A percentile compares a stretch with the other conserved stretches of the same genome.
These are phyloP conservation scores for Macrolepiota fuliginosa DNA, from an alignment of 768 basidiomycete genomes.

Conservation along the genomic window DNA sequence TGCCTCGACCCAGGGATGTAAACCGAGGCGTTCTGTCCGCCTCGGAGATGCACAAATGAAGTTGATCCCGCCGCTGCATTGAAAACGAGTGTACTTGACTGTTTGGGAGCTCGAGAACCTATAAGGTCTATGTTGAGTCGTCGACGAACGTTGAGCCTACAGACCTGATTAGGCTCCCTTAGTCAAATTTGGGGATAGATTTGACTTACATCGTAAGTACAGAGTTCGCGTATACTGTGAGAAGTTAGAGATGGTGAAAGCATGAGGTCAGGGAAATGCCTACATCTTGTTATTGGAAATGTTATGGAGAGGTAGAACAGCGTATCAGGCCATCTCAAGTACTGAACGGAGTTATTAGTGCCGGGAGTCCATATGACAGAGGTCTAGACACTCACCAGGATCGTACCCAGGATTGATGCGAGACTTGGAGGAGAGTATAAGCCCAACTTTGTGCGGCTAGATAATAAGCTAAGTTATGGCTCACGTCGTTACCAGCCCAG, in stretches of 20 bases:
- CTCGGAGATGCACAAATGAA: not conserved
- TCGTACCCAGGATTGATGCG: conserved; percentile 26
- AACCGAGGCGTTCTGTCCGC: not conserved
- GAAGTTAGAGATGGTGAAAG: not conserved
- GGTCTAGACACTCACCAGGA: conserved; percentile 20
- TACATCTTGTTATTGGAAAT: conserved; percentile 29
- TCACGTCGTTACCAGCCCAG: conserved; percentile 30
- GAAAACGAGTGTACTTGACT: not conserved
- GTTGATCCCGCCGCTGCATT: not conserved
- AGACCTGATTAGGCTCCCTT: not conserved
- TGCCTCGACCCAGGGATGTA: not conserved
- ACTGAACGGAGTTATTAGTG: conserved; percentile 17
- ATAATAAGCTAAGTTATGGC: not conserved
- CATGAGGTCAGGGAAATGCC: conserved; percentile 10
- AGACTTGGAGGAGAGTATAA: conserved; percentile 18
- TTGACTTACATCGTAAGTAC: conserved; percentile 17
- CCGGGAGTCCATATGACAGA: not conserved
- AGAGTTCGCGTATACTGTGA: conserved; percentile 20
- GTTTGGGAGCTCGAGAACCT: not conserved
- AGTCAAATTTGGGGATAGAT: not conserved
- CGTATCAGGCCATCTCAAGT: conserved; percentile 26
- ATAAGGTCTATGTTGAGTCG: not conserved
- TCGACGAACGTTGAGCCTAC: not conserved
- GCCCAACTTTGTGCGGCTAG: not conserved
- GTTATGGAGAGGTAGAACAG: conserved; percentile 29